Base-by-base conservation (phyloP, 2,329 filamentous ascomycete species). In the Paraconiothyrium brasiliense region DNA sequence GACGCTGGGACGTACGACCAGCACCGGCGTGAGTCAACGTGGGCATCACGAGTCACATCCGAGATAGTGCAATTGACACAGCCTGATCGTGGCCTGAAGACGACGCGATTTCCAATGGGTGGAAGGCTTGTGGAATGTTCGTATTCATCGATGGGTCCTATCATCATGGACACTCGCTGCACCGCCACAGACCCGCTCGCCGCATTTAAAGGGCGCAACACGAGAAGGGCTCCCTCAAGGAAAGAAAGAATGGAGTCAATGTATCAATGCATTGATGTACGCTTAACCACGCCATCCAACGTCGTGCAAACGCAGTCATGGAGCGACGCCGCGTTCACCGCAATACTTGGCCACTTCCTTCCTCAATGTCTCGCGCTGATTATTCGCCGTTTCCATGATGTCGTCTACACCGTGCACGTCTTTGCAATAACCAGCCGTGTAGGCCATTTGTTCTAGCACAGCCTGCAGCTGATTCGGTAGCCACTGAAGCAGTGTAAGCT, bases 331-430 rank as follows among this genome's bases (percentile, higher is more conserved):
- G 64, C 89, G 82, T 79, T 92, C 89, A 48, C 82, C 81, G 70
- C 90, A 92, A 75, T 92, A 94, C 81, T 90, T 91, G 62, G 85
- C 85, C 7, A 93, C 91, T 81, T 94, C 91, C 81, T 90, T 92
- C 62, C 82, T 81, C 71, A 93, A 77, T 60, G 85, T 90, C 57
- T 88, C 86, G 62, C 84, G 84, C 82, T 93, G 90, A 58, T 86
- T 82, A 50, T 83, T 77, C 1, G 88, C 89, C 22, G 84, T 81
- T 20, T 91, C 89, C 87, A 93, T 91, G 71, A 93, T 88, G 46
- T 87, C 85, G 61, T 82, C 81, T 51, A 88, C 81, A 14, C 81
- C 81, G 32, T 81, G 79, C 54, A 74, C 75, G 46, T 79, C 83
- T 51, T 76, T 80, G 51, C 85, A 80, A 59, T 76, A 78, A 34